Percentiles rank a stretch among this genome's conserved stretches.
Conservation (phyloP, 345 rosid genomes). For the Cardamine resedifolia region DNA sequence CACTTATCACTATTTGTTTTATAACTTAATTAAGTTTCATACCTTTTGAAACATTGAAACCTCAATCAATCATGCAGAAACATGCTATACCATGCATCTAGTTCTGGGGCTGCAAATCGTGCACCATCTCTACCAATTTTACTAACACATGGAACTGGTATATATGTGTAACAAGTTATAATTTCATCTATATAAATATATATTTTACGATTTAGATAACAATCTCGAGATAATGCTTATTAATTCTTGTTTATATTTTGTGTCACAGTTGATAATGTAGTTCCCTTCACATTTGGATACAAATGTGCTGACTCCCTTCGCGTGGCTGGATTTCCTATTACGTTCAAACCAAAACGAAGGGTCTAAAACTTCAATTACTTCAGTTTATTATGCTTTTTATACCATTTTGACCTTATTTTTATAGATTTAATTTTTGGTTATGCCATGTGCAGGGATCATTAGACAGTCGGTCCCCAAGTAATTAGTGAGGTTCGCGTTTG, state of each 20-base stretch:
- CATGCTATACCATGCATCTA: not conserved
- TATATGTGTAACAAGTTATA: slow-evolving; percentile 24
- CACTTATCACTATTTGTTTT: not conserved
- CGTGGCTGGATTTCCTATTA: slow-evolving; percentile 50
- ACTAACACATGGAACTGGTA: slow-evolving; percentile 49
- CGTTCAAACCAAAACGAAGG: slow-evolving; percentile 59
- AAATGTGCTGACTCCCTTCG: slow-evolving; percentile 48
- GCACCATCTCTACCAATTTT: slow-evolving; percentile 48
- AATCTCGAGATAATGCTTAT: not conserved
- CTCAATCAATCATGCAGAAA: slow-evolving; percentile 36
- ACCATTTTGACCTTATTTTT: not conserved
- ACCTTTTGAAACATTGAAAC: not conserved
- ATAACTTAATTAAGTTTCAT: not conserved
- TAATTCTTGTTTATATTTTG: not conserved
- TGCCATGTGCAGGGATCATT: not conserved
- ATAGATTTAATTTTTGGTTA: not conserved
- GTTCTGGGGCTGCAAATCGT: too few species aligned
- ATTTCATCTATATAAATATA: not conserved
- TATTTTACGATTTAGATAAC: not conserved
- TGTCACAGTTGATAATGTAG: slow-evolving; percentile 52
- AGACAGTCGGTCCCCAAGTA: not conserved
- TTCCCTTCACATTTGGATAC: slow-evolving; percentile 52
- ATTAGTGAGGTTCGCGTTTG: not conserved
- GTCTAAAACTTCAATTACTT: slow-evolving; percentile 29
- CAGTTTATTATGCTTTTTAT: not conserved